Conservation (phyloP, 192 early-diverging fungal species). For the Gaertneriomyces sp. region DNA sequence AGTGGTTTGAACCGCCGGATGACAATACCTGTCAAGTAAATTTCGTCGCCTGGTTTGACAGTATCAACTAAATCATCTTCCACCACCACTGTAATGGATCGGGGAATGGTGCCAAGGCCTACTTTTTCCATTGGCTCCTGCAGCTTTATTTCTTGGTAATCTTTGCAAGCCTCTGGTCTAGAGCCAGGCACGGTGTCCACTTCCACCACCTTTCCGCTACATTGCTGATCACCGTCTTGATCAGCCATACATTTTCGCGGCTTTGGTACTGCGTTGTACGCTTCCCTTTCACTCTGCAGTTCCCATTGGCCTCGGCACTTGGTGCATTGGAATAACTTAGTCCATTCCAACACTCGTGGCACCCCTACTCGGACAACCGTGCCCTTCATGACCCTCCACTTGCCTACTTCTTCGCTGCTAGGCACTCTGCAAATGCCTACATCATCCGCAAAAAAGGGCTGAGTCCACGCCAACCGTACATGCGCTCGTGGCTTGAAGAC, state of each 20-base stretch:
- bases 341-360: constrained; percentile 67
- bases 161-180: constrained; percentile 49
- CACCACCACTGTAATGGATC: constrained; percentile 45
- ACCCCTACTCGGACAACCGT: constrained; percentile 67
- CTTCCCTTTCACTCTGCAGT: constrained; percentile 59
- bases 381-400: constrained; percentile 55
- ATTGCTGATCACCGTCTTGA: background rate
- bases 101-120: constrained; percentile 57
- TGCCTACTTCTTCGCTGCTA: constrained; percentile 55
- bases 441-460: constrained; percentile 4
- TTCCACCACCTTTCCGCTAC: constrained; percentile 1
- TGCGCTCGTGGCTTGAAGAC: constrained; percentile 27
- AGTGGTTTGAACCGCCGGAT: constrained; percentile 55
- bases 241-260: constrained; percentile 52
- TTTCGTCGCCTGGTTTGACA: constrained; percentile 71
- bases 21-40: constrained; percentile 49
- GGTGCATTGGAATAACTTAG: constrained; percentile 47
- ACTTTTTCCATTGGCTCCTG: constrained; percentile 67
- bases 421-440: constrained; percentile 51
- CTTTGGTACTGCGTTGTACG: constrained; percentile 55
- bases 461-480: constrained; percentile 2
- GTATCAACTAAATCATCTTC: constrained; percentile 92
- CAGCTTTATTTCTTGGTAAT: constrained; percentile 78
- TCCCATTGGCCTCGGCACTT: constrained; percentile 58
- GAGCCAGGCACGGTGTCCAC: background rate